Evolutionary conservation across 2,329 filamentous ascomycete species (phyloP).

Genomic region (Colletotrichum camelliae): DNA sequence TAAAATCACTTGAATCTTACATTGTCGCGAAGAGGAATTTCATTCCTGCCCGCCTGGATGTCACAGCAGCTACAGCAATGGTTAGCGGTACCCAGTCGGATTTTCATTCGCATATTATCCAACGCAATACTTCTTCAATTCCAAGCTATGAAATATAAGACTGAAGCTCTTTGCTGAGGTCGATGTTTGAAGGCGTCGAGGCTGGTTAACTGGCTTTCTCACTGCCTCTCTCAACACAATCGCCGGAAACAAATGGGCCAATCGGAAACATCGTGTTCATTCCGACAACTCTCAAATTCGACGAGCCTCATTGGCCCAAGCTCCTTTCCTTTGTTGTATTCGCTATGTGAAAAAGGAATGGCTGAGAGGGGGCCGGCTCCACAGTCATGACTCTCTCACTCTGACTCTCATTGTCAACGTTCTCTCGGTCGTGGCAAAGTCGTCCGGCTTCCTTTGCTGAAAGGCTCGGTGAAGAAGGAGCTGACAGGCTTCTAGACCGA

Average conservation of each 20-base stretch:
- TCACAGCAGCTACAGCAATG: background rate
- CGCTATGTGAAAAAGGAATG: background rate
- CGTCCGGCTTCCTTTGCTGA: background rate
- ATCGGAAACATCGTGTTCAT: background rate
- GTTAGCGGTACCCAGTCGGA: rapidly evolving
- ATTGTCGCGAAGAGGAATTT: rapidly evolving
- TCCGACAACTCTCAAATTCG: background rate
- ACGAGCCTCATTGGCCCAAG: background rate
- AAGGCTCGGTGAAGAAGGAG: background rate
- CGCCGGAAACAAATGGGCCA: background rate
- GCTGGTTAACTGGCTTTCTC: background rate
- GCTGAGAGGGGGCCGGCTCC: background rate
- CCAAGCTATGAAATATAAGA: rapidly evolving
- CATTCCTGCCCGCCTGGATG: background rate
- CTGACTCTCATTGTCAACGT: background rate
- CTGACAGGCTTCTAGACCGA: background rate
- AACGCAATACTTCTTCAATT: background rate
- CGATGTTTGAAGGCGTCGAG: background rate
- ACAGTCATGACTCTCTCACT: background rate
- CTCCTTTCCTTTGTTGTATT: background rate
- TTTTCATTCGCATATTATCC: background rate
- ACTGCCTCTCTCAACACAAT: background rate
- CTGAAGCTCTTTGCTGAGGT: background rate
- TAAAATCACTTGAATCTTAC: background rate
- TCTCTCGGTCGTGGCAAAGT: background rate